Conservation (phyloP, 2,329 filamentous ascomycete genomes). For the Decorospora gaudefroyi region DNA sequence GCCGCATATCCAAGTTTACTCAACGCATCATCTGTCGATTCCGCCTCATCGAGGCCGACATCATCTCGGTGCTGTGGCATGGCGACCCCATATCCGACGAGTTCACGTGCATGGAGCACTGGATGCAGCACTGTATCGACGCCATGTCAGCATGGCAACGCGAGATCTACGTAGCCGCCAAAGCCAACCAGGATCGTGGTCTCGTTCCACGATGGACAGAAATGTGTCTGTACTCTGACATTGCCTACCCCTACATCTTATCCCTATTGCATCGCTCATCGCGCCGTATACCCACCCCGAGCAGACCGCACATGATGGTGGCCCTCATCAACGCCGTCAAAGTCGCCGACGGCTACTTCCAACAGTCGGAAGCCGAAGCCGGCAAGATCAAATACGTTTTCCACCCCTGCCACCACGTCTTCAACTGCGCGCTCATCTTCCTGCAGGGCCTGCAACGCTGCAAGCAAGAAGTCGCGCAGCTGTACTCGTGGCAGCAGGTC, state of each 20-base stretch:
- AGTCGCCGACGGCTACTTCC: slow-evolving; percentile 42
- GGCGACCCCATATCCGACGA: slow-evolving; percentile 36
- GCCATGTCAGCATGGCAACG: slow-evolving; percentile 38
- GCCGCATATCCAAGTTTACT: slow-evolving; percentile 43
- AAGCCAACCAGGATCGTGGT: slow-evolving; percentile 34
- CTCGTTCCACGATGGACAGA: slow-evolving; percentile 41
- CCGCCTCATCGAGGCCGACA: slow-evolving; percentile 42
- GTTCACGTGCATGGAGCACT: slow-evolving; percentile 33
- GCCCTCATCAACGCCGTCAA: slow-evolving; percentile 38
- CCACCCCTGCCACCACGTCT: slow-evolving; percentile 45
- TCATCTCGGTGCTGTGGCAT: slow-evolving; percentile 42
- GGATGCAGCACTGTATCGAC: slow-evolving; percentile 35
- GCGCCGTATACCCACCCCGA: slow-evolving; percentile 32
- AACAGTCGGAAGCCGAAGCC: slow-evolving; percentile 40
- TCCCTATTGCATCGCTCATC: slow-evolving; percentile 41
- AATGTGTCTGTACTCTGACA: slow-evolving; percentile 44
- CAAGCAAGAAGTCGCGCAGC: slow-evolving; percentile 38
- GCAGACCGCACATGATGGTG: slow-evolving; percentile 33
- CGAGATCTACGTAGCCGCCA: slow-evolving; percentile 37
- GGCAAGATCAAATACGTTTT: slow-evolving; percentile 48
- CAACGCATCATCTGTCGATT: slow-evolving; percentile 44
- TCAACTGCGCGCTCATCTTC: slow-evolving; percentile 42
- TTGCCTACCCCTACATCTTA: slow-evolving; percentile 38
- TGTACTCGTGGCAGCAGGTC: slow-evolving; percentile 32
- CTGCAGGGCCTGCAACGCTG: slow-evolving; percentile 39